Percentiles rank a stretch among this genome's conserved stretches.
These are phyloP conservation scores for Styphnolobium japonicum DNA, from an alignment of 306 rosid genomes.

Conservation along the genomic window DNA sequence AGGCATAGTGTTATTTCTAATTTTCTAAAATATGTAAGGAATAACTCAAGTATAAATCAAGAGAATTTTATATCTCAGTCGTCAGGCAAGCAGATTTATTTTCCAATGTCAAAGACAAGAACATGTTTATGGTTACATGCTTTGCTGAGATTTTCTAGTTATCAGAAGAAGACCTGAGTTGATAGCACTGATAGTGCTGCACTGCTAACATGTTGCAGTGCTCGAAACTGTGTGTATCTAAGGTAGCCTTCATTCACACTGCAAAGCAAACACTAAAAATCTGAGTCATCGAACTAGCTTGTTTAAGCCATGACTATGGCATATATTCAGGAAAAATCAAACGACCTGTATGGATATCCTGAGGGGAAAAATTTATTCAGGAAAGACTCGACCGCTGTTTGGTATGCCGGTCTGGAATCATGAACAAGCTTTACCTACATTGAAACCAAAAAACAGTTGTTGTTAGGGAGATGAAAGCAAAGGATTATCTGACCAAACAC, in stretches of 20 bases:
- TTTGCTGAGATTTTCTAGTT: not conserved
- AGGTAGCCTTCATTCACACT: too few species aligned
- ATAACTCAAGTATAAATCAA: too few species aligned
- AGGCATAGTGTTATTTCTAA: not conserved
- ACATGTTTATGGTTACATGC: not conserved
- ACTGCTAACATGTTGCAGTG: constrained; percentile 65
- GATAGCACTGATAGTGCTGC: constrained; percentile 74
- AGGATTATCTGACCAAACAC: not conserved
- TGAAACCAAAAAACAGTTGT: not conserved
- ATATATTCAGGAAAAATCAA: not conserved
- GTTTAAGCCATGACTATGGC: not conserved
- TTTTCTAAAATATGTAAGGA: not conserved
- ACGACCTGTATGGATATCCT: constrained; percentile 66
- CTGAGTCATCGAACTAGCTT: not conserved
- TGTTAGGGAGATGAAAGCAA: not conserved
- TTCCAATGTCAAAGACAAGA: not conserved
- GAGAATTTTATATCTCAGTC: not conserved
- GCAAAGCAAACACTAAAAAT: constrained; percentile 7
- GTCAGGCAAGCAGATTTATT: not conserved
- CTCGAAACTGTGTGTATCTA: constrained; percentile 74
- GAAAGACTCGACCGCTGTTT: constrained; percentile 47
- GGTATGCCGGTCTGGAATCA: constrained; percentile 52
- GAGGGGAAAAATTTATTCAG: constrained; percentile 62
- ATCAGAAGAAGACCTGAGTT: constrained; percentile 54
- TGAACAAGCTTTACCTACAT: constrained; percentile 42